Evolutionary conservation across 805 yeast species (phyloP), one percentile per base, ranked within the genome.

Genomic region (Nakazawaea ishiwadae): DNA sequence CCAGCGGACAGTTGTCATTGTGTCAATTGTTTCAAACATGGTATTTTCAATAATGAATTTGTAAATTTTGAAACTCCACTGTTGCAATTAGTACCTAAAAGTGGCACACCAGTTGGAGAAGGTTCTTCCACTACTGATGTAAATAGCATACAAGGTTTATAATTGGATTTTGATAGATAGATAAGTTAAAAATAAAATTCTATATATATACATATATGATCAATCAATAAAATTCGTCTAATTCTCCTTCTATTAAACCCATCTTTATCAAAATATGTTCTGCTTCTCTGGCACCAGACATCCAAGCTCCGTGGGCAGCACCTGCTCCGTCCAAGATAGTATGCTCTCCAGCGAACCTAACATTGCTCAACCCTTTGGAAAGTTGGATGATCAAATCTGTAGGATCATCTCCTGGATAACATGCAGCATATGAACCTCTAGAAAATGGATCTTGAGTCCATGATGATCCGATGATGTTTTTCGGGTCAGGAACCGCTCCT

Each of bases 301-400:
- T 65, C 77, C 86, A 87, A 0, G 96, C 96, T 0, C 96, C 96
- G 56, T 89, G 95, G 4, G 84, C 93, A 51, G 96, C 89, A 0
- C 96, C 96, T 12, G 88, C 84, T 6, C 95, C 96, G 49, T 87
- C 96, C 50, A 77, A 62, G 17, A 79, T 77, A 0, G 96, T 84
- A 57, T 89, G 96, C 55, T 89, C 96, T 6, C 96, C 96, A 0
- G 96, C 96, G 66, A 89, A 89, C 32, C 96, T 66, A 2, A 89
- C 62, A 7, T 69, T 66, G 10, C 71, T 78, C 16, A 72, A 63
- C 0, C 88, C 85, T 18, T 74, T 73, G 15, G 74, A 67, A 44
- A 85, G 67, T n/a, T 81, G 83, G 12, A 77, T 55, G 0, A 83
- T 73, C 14, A 78, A 57, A 39, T 75, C 81, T 8, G 75, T 65